phyloP scores from a whole-genome alignment of 169 alveolate genomes.

The Eimeria praecox region DNA sequence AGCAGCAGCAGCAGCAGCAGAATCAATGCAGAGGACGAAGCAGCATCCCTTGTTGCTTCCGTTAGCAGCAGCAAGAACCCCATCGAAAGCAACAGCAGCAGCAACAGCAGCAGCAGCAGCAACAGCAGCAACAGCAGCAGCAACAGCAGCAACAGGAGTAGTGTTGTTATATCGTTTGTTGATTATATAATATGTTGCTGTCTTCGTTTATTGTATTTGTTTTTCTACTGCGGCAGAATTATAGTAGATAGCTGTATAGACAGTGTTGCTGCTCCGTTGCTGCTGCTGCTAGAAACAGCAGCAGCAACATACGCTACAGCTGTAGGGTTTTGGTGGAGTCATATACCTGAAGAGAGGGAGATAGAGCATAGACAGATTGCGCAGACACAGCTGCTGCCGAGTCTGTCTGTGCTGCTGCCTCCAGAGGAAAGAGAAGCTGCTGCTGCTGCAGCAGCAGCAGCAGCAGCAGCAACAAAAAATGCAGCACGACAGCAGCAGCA shows the following conservation, averaged over 20 bases:
- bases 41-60: too few species aligned
- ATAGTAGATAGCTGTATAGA: not conserved
- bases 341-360: conserved; percentile 87
- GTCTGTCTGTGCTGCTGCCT: conserved; percentile 76
- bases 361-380: conserved; percentile 87
- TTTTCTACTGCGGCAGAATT: not conserved
- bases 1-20: not conserved
- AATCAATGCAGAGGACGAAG: not conserved
- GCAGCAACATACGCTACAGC: conserved; percentile 38
- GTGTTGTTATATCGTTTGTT: not conserved
- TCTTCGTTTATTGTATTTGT: not conserved
- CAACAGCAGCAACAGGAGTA: not conserved
- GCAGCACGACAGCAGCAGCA: conserved; percentile 67
- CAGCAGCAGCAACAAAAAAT: too few species aligned
- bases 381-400: conserved; percentile 82
- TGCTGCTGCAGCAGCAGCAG: conserved; percentile 71
- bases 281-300: not conserved
- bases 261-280: not conserved
- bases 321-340: conserved; percentile 84
- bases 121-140: not conserved
- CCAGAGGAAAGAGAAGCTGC: conserved; percentile 54
- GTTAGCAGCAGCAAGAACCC: too few species aligned
- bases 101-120: not conserved
- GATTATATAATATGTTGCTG: not conserved
- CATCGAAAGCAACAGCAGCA: not conserved